A percentile compares a stretch with the other conserved stretches of the same genome.
These are phyloP conservation scores for Jimgerdemannia flammicorona DNA, from an alignment of 192 early-diverging fungal genomes.

Conservation along the genomic window DNA sequence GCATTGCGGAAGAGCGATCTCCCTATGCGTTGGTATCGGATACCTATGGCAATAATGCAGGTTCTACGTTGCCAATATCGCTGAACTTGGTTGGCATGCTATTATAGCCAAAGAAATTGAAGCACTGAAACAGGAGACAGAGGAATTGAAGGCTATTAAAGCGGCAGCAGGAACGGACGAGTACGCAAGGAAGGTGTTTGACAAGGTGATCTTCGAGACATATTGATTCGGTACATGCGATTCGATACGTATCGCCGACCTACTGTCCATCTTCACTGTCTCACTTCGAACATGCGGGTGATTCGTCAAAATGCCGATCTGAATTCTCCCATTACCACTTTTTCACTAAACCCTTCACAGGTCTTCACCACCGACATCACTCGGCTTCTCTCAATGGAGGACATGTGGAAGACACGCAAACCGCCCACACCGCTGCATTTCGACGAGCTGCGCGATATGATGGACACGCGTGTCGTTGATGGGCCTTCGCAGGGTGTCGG, in stretches of 20 bases:
- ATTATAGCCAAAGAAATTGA: slow-evolving; percentile 66
- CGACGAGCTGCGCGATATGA: slow-evolving; percentile 10
- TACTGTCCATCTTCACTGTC: too few species aligned
- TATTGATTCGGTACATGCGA: background rate
- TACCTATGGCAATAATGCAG: too few species aligned
- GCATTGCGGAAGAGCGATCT: too few species aligned
- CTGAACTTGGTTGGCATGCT: background rate
- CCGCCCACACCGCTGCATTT: slow-evolving; percentile 69
- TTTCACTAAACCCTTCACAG: background rate
- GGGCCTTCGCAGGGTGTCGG: slow-evolving; percentile 3
- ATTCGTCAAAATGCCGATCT: too few species aligned
- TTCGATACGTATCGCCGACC: background rate
- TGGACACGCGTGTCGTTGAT: slow-evolving; percentile 13
- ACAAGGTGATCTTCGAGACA: slow-evolving; percentile 37
- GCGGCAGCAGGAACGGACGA: slow-evolving; percentile 52
- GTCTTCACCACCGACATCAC: slow-evolving; percentile 81
- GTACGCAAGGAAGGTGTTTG: slow-evolving; percentile 63
- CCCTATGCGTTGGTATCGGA: background rate
- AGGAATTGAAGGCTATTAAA: slow-evolving; percentile 65
- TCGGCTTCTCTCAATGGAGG: slow-evolving; percentile 77
- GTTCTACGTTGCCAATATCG: background rate
- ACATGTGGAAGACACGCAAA: slow-evolving; percentile 80
- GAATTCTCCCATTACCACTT: background rate
- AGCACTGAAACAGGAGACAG: slow-evolving; percentile 68
- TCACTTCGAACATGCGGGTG: too few species aligned